Conservation (phyloP, 2,329 filamentous ascomycete species). For the Zymoseptoria ardabiliae region DNA sequence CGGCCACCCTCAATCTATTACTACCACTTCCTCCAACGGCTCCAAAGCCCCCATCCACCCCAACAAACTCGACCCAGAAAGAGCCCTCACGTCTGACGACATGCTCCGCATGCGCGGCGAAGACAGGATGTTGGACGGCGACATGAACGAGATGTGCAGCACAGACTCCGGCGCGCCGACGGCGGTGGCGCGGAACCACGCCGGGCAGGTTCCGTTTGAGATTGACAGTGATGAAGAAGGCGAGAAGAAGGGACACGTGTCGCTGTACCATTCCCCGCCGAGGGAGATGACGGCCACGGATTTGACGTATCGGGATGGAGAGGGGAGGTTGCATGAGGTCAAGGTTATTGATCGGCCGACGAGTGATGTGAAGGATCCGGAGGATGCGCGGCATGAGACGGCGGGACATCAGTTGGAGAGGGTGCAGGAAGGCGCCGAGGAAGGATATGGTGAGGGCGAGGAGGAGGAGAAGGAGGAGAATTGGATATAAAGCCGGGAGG, state of each 20-base stretch:
- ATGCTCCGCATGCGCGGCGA: constrained; percentile 11
- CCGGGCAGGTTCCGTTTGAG: neutral
- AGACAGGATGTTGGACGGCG: constrained; percentile 3
- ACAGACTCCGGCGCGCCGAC: constrained; percentile 11
- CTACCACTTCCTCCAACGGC: constrained; percentile 3
- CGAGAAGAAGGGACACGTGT: neutral
- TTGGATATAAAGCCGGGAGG: neutral
- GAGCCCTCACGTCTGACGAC: constrained; percentile 10
- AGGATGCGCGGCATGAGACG: neutral
- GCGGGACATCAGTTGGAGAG: neutral
- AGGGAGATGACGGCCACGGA: constrained; percentile 12
- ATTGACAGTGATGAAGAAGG: neutral
- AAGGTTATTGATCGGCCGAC: constrained; percentile 17
- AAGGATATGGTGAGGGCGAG: neutral
- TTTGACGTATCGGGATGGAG: constrained; percentile 12
- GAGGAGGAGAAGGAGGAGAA: neutral
- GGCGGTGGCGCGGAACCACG: neutral
- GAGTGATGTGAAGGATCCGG: constrained; percentile 4
- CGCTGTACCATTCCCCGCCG: constrained; percentile 9
- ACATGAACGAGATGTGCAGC: constrained; percentile 3
- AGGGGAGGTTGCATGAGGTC: constrained; percentile 15
- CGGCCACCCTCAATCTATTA: constrained; percentile 8
- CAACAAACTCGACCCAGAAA: constrained; percentile 13
- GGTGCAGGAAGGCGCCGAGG: neutral
- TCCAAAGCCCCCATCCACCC: constrained; percentile 14